phyloP scores from a whole-genome alignment of 2,329 filamentous ascomycete genomes.

The Fusarium oligoseptatum region DNA sequence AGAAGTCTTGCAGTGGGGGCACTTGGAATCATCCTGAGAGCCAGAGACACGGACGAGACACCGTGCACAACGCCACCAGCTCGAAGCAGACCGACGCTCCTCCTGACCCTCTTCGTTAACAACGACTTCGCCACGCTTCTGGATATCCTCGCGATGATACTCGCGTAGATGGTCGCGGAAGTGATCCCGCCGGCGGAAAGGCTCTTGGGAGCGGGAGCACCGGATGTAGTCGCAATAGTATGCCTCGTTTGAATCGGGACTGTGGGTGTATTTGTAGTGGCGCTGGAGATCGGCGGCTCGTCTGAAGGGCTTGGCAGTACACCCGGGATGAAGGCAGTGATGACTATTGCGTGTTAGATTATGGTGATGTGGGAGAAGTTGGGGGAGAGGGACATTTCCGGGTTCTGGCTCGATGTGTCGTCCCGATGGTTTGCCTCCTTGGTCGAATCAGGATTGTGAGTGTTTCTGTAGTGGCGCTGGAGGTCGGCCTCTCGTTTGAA shows the following conservation, averaged over 20 bases:
- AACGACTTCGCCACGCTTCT: conserved; percentile 57
- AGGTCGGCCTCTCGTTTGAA: too few species aligned
- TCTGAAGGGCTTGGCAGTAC: conserved; percentile 61
- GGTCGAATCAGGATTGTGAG: too few species aligned
- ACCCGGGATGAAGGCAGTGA: conserved; percentile 56
- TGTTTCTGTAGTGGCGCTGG: too few species aligned
- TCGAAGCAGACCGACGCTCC: conserved; percentile 53
- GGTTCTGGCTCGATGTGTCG: background rate
- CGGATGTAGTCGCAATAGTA: conserved; percentile 67
- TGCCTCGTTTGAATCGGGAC: conserved; percentile 56
- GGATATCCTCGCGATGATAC: conserved; percentile 67
- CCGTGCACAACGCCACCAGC: conserved; percentile 68
- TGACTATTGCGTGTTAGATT: conserved; percentile 18
- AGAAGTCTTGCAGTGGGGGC: conserved; percentile 59
- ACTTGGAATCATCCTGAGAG: conserved; percentile 58
- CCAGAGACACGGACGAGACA: conserved; percentile 63
- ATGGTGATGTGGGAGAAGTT: background rate
- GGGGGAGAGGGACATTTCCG: background rate
- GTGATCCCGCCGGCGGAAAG: conserved; percentile 69
- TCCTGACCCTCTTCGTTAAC: conserved; percentile 55
- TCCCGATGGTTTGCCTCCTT: too few species aligned
- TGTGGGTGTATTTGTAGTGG: conserved; percentile 65
- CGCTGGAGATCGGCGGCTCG: conserved; percentile 68
- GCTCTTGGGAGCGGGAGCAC: conserved; percentile 59
- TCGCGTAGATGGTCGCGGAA: conserved; percentile 69